Base-by-base conservation (phyloP, 1,139 yeast genomes). In the Komagataea norvegica region DNA sequence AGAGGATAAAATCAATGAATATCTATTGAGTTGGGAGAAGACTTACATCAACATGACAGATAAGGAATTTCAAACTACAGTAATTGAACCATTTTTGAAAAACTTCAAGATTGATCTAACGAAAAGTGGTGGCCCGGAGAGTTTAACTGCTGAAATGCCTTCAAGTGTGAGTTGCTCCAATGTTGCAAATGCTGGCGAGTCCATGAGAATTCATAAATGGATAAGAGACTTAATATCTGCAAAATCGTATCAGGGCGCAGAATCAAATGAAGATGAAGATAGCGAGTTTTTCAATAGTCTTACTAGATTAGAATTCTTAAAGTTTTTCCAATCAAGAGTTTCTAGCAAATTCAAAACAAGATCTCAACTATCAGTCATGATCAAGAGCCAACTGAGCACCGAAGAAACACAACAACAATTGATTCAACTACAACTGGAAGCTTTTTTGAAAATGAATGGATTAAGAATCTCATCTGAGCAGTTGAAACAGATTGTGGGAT, bases 211-310 rank as follows among this genome's bases (percentile, higher is more conserved):
- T 2, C 86, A 79, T 51, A 67, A 62, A 37, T 58, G 60, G 25
- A 47, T 57, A 25, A 72, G 74, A 70, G 79, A 72, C 38, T 67
- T 69, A 40, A 76, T 79, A 4, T 50, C 64, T 10, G 66, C 62
- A 25, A 59, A 64, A 33, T 62, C 66, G 5, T 70, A 69, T 46
- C 43, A 59, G 22, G 70, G 72, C 43, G 69, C 68, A 3, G 61
- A 59, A 5, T 68, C 65, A 26, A 65, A 61, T 25, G 70, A 68
- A 44, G n/a, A 43, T 1, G n/a, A n/a, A n/a, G n/a, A n/a, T n/a
- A n/a, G n/a, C n/a, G 30, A 38, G 0, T 16, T 61, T 0, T 46
- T 71, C 1, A 36, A 49, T 9, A 34, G 36, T 0, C 42, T 71
- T 18, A 55, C 62, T 0, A 55, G 59, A 27, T 37, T 44, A 0